Evolutionary conservation across 805 yeast genomes (phyloP).

Genomic region (Zygosaccharomyces pseudorouxii): DNA sequence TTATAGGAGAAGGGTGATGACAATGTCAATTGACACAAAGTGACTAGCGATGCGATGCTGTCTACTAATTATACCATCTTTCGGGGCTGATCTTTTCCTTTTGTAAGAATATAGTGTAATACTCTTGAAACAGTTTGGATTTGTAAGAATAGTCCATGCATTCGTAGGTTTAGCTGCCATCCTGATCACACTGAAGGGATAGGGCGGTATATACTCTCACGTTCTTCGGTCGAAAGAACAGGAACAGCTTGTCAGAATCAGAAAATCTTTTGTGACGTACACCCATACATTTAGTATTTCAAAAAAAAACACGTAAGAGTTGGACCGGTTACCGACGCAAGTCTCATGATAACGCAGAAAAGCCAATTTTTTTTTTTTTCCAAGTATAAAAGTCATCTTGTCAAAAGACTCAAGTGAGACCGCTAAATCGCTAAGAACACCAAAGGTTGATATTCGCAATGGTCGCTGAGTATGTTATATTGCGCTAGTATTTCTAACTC

Average conservation of each 20-base stretch:
- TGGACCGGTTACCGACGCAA: constrained; percentile 1
- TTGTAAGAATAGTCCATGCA: too few relatives aligned
- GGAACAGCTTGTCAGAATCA: too few relatives aligned
- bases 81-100: constrained; percentile 36
- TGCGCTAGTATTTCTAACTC: background rate
- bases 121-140: background rate
- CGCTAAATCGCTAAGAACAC: constrained; percentile 8
- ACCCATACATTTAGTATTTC: constrained; percentile 1
- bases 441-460: constrained; percentile 26
- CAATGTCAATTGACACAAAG: constrained; percentile 34
- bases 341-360: background rate
- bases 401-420: background rate
- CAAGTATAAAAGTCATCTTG: constrained; percentile 2
- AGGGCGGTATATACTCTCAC: too few relatives aligned
- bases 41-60: constrained; percentile 39
- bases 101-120: background rate
- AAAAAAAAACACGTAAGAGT: background rate
- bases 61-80: constrained; percentile 39
- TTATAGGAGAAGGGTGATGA: constrained; percentile 31
- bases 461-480: constrained; percentile 38
- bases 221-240: too few relatives aligned
- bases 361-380: background rate
- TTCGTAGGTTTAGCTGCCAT: too few relatives aligned
- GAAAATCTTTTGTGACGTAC: background rate
- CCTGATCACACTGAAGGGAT: too few relatives aligned